Percentiles rank a stretch among this genome's conserved stretches.
phyloP scores from a whole-genome alignment of 2,329 filamentous ascomycete genomes.

The Colletotrichum coccodes region DNA sequence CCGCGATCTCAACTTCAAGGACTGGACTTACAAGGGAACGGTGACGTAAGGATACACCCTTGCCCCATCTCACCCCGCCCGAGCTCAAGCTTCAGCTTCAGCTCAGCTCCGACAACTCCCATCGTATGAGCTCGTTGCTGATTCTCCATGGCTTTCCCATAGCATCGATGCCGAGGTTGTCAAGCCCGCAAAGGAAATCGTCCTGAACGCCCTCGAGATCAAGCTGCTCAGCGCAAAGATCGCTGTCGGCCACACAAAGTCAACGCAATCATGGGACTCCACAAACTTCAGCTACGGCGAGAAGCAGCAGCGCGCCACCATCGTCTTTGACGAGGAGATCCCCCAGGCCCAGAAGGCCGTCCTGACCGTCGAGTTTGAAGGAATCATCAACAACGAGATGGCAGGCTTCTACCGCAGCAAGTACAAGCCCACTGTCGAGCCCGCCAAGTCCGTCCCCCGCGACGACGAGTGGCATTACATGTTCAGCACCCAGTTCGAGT shows the following conservation, averaged over 20 bases:
- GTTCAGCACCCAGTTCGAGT: conserved; percentile 97
- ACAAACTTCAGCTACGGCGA: conserved; percentile 82
- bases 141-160: conserved; percentile 17
- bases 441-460: conserved; percentile 81
- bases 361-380: conserved; percentile 79
- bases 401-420: conserved; percentile 93
- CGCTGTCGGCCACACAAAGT: conserved; percentile 65
- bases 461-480: conserved; percentile 76
- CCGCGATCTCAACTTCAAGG: conserved; percentile 79
- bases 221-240: conserved; percentile 76
- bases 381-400: conserved; percentile 90
- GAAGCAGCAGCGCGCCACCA: conserved; percentile 83
- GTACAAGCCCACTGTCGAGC: conserved; percentile 83
- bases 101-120: conserved; percentile 12
- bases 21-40: conserved; percentile 83
- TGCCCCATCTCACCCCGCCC: conserved; percentile 13
- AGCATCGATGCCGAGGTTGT: conserved; percentile 81
- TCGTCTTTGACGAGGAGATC: conserved; percentile 80
- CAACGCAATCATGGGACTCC: conserved; percentile 66
- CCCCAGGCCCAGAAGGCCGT: conserved; percentile 72
- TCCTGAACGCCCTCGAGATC: conserved; percentile 87
- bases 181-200: conserved; percentile 78
- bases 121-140: not conserved
- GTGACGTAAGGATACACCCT: conserved; percentile 62
- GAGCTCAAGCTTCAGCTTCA: conserved; percentile 9